Evolutionary conservation across 2,329 filamentous ascomycete species (phyloP), one percentile per base, ranked within the genome.

Genomic region (Colletotrichum tropicale): DNA sequence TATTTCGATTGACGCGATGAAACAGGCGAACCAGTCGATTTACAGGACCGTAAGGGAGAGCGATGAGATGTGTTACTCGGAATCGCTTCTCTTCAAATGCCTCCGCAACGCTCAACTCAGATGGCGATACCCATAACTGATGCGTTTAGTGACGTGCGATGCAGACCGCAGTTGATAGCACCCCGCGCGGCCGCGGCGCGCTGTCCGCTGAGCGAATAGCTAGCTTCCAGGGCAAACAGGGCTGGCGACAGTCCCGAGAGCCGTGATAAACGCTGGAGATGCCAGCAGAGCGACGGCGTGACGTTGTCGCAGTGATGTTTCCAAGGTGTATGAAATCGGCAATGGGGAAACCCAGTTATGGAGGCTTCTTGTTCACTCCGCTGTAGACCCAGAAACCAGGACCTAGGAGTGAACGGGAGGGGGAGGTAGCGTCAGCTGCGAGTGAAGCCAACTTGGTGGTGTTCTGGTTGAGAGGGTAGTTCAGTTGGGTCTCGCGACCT

Each of bases 281-380:
- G 34, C 58, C 71, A 62, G 71, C 66, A 24, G 24, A 30, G 13
- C 34, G n/a, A 43, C 71, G 38, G 48, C 26, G 56, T 16, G 52
- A 43, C 43, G 30, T 26, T 64, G 16, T 32, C 30, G 52, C 26
- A 21, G 52, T 61, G 60, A 34, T 10, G 15, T 43, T 56, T 34
- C 61, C 36, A 61, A 34, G 15, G 52, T 32, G 61, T 62, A 7
- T 6, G n/a, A 48, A 24, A 52, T 52, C 28, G 9, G 21, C 24
- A 18, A 43, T 26, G n/a, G 61, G 36, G 26, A 75, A 77, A 85
- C 81, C 89, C 86, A 96, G 88, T 98, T 98, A 98, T 91, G 96
- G 96, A 85, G 97, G 96, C 89, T 98, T 96, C 90, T 96, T 97
- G 90, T 97, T 95, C 89, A 96, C 95, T 94, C 96, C 96, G 90